These are phyloP conservation scores for Termitomyces sp. DNA, from an alignment of 768 basidiomycete genomes.

Conservation along the genomic window DNA sequence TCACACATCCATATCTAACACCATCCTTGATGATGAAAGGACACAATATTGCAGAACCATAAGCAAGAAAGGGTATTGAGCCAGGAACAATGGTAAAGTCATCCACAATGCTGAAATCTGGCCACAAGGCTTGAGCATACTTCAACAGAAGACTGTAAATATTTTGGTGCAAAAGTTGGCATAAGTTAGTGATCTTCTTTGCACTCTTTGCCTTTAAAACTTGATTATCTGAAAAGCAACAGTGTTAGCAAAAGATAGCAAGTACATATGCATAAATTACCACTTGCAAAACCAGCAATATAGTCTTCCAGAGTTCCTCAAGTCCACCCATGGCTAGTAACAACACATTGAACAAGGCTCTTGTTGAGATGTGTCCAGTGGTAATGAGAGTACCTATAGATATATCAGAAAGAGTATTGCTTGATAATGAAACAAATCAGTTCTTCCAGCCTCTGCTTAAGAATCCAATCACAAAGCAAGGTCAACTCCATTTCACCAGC, in stretches of 20 bases:
- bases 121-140: neutral
- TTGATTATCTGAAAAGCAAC: neutral
- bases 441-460: neutral
- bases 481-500: neutral
- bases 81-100: neutral
- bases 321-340: too few relatives aligned
- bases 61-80: neutral
- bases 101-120: neutral
- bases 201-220: neutral
- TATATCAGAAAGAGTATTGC: neutral
- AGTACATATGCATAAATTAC: too few relatives aligned
- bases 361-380: neutral
- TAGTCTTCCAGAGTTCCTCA: too few relatives aligned
- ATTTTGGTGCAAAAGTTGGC: neutral
- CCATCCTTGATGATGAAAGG: neutral
- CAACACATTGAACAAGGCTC: neutral
- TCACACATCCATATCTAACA: neutral
- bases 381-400: neutral
- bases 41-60: neutral
- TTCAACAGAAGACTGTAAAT: neutral
- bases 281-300: neutral
- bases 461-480: neutral
- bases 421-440: too few relatives aligned
- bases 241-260: too few relatives aligned
- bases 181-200: neutral